Conservation (phyloP, 1,284 basidiomycete species). For the Baeospora myosura region DNA sequence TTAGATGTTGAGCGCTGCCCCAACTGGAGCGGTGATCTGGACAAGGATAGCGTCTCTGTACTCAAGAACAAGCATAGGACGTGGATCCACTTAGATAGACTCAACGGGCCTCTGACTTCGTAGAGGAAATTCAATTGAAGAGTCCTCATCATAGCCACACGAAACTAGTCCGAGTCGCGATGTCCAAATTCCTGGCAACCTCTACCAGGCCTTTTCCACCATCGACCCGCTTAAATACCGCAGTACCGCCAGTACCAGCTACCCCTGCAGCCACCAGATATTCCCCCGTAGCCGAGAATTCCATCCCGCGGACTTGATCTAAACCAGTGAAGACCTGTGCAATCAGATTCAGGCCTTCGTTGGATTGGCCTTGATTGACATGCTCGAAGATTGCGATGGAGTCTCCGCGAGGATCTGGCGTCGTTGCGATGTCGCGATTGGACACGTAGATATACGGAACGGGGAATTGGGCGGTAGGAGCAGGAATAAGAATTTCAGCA, state of each 20-base stretch:
- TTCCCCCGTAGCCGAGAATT: slow-evolving; percentile 33
- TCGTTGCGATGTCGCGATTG: slow-evolving; percentile 41
- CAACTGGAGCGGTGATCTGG: too few relatives aligned
- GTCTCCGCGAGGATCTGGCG: slow-evolving; percentile 49
- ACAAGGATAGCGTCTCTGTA: too few relatives aligned
- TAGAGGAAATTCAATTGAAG: too few relatives aligned
- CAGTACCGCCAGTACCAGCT: slow-evolving; percentile 36
- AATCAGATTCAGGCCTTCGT: slow-evolving; percentile 32
- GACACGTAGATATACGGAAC: slow-evolving; percentile 52
- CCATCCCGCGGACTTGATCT: slow-evolving; percentile 44
- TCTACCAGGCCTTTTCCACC: slow-evolving; percentile 37
- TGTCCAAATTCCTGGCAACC: slow-evolving; percentile 31
- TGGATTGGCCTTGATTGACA: slow-evolving; percentile 21
- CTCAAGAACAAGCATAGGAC: too few relatives aligned
- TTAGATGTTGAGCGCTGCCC: too few relatives aligned
- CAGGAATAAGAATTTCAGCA: slow-evolving; percentile 50
- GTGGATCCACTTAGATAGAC: too few relatives aligned
- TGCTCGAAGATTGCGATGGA: slow-evolving; percentile 49
- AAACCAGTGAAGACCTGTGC: slow-evolving; percentile 43
- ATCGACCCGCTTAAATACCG: slow-evolving; percentile 42
- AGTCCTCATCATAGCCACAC: slow-evolving; percentile 35
- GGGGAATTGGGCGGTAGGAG: slow-evolving; percentile 33
- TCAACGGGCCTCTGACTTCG: too few relatives aligned
- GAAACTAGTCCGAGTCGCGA: slow-evolving; percentile 38
- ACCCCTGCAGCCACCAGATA: slow-evolving; percentile 44